phyloP scores from a whole-genome alignment of 345 rosid species.

The Linum trigynum region DNA sequence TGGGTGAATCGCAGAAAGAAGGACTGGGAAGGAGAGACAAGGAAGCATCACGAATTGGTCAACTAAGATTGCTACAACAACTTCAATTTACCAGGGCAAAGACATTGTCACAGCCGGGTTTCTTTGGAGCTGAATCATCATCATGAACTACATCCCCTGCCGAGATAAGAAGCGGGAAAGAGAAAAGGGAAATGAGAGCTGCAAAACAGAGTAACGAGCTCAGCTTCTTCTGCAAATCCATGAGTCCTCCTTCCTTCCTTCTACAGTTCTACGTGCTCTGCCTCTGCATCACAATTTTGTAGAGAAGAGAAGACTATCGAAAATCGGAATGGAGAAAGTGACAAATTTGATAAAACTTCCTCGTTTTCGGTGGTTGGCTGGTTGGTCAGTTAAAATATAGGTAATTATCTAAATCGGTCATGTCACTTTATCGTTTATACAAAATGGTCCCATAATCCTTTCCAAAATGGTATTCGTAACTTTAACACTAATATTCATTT shows the following conservation, averaged over 20 bases:
- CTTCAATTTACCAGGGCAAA: conserved; percentile 63
- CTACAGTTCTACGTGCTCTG: neutral
- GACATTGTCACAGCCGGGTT: conserved; percentile 96
- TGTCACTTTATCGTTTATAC: no score
- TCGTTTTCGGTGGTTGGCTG: no score
- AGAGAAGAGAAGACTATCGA: neutral
- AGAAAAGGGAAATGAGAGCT: conserved; percentile 39
- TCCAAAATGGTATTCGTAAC: no score
- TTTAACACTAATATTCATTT: no score
- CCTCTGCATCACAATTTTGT: neutral
- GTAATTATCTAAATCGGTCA: no score
- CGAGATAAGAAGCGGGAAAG: conserved; percentile 31
- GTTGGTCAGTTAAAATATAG: no score
- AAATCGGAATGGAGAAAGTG: neutral
- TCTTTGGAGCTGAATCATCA: conserved; percentile 83
- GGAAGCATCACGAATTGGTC: neutral
- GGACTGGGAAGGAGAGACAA: conserved; percentile 18
- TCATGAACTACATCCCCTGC: conserved; percentile 94
- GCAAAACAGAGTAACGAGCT: conserved; percentile 22
- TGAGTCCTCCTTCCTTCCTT: conserved; percentile 12
- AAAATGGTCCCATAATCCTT: no score
- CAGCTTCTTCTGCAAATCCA: conserved; percentile 46
- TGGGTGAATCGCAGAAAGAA: conserved; percentile 15
- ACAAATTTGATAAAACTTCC: no score
- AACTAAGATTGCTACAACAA: no score